Conservation (phyloP, 805 yeast genomes). For the Candida succiphila region DNA sequence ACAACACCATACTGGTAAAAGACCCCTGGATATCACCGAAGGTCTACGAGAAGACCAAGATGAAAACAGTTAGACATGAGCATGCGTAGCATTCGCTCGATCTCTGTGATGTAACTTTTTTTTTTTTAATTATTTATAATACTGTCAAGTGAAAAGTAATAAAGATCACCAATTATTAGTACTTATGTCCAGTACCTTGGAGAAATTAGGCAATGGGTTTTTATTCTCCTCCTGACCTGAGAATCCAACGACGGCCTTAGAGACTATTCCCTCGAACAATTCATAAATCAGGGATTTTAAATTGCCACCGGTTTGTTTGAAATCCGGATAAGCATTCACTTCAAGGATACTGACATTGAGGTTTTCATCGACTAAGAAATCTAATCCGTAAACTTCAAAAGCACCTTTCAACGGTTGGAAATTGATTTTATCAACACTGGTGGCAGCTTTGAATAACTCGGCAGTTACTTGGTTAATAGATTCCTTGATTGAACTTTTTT, state of each 20-base stretch:
- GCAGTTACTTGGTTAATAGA: slow-evolving; percentile 53
- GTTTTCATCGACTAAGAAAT: slow-evolving; percentile 61
- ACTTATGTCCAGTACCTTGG: slow-evolving; percentile 27
- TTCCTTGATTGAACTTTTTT: slow-evolving; percentile 32
- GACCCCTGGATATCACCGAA: too few species aligned
- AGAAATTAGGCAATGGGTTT: slow-evolving; percentile 7
- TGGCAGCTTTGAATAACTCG: slow-evolving; percentile 76
- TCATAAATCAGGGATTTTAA: slow-evolving; percentile 57
- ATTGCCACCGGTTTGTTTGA: slow-evolving; percentile 85
- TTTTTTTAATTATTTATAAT: too few species aligned
- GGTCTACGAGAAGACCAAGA: background rate
- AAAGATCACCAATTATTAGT: slow-evolving; percentile 2
- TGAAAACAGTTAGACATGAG: too few species aligned
- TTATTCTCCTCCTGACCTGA: slow-evolving; percentile 12
- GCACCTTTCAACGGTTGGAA: slow-evolving; percentile 77
- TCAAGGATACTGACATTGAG: slow-evolving; percentile 58
- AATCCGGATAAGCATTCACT: slow-evolving; percentile 92
- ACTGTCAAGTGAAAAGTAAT: too few species aligned
- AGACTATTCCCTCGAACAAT: slow-evolving; percentile 50
- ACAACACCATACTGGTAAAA: too few species aligned
- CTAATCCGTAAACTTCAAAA: slow-evolving; percentile 82
- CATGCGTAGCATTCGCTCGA: too few species aligned
- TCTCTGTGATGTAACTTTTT: too few species aligned
- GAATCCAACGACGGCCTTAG: slow-evolving; percentile 40
- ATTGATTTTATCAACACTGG: slow-evolving; percentile 70